Evolutionary conservation across 2,329 filamentous ascomycete genomes (phyloP), one percentile per base, ranked within the genome.

Genomic region (Byssothecium circinans): DNA sequence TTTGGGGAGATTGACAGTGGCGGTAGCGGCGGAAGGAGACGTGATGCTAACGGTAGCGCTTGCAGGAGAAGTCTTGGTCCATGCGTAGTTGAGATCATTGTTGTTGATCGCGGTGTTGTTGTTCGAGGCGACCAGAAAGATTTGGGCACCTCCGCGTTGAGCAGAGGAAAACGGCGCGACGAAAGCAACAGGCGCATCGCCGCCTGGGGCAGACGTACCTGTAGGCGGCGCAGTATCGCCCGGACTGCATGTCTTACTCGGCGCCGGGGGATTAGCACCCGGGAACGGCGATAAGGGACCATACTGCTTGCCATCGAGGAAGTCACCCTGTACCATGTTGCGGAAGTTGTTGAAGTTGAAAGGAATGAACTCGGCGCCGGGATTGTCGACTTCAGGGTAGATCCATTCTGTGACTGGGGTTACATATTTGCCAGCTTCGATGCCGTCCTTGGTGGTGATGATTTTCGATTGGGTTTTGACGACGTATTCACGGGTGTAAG

Each of bases 401-500:
- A 76, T 74, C 71, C 72, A 75, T 47, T 75, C 74, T 3, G 61
- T 64, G 4, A 76, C 72, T 11, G 74, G 67, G 23, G 68, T 65
- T 17, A 75, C 60, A 35, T 73, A 76, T 43, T 73, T 66, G 4
- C 74, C 73, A 3, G 72, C 73, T n/a, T 63, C 49, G 38, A 76
- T 72, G 22, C 65, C 65, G 47, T 75, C 72, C 27, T 65, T 66
- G 2, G 72, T 73, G 20, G 59, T 52, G 34, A 64, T 61, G 33
- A 66, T 62, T 2, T 66, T 68, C 11, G 58, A 64, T 29, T 61
- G 62, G n/a, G 68, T 60, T 19, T 58, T 67, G 43, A 75, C 61
- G 27, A 64, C 60, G 49, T 75, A 75, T 53, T 76, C 74, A 29
- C 74, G 71, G 3, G 72, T 71, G 50, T 71, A 75, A 8, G 68